These are phyloP conservation scores for Solanum bulbocastanum DNA, from an alignment of 257 asterid genomes.

Conservation along the genomic window DNA sequence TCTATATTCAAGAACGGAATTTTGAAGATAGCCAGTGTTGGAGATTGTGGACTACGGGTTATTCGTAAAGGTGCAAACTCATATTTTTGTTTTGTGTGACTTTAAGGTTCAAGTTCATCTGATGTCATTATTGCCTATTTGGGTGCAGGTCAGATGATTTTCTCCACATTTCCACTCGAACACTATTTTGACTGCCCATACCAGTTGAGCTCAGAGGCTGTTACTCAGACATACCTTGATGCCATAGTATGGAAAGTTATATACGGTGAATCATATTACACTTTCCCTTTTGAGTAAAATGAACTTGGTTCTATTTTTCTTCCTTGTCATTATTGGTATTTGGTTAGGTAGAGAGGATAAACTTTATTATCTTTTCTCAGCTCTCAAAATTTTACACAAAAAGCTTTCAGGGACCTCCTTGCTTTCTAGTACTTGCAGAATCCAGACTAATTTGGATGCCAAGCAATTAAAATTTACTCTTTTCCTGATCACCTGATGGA, in stretches of 20 bases:
- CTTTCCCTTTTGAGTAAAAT: background rate
- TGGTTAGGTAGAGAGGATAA: background rate
- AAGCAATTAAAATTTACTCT: background rate
- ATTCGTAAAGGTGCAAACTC: slow-evolving; percentile 51
- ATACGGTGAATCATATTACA: background rate
- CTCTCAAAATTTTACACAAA: background rate
- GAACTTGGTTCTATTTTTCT: background rate
- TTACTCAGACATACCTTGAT: slow-evolving; percentile 76
- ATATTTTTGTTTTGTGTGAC: background rate
- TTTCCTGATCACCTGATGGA: background rate
- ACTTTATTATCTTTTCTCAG: background rate
- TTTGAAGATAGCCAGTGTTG: slow-evolving; percentile 67
- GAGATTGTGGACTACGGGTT: slow-evolving; percentile 76
- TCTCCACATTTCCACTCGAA: slow-evolving; percentile 75
- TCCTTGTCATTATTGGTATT: background rate
- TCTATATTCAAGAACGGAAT: slow-evolving; percentile 78
- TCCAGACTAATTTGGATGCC: background rate
- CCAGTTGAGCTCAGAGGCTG: slow-evolving; percentile 81
- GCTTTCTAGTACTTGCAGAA: background rate
- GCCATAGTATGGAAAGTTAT: slow-evolving; percentile 51
- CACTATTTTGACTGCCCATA: slow-evolving; percentile 91
- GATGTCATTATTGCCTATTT: background rate
- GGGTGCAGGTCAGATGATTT: slow-evolving; percentile 49
- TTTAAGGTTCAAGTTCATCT: background rate
- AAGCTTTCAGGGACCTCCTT: background rate